Conservation (phyloP, 345 rosid species). For the Eucalyptus polybractea region DNA sequence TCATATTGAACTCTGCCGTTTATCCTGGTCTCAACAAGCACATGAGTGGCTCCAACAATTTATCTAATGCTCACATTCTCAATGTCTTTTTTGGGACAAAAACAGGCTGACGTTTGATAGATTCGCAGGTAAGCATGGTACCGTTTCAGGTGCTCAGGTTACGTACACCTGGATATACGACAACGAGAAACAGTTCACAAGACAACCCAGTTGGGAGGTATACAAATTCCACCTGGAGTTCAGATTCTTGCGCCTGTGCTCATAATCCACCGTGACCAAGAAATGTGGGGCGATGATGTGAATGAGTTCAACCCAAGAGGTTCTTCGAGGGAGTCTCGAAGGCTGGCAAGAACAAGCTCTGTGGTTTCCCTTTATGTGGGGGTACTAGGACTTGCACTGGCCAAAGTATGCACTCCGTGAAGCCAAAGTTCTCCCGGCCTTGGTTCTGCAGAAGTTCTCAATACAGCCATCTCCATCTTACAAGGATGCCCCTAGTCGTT, state of each 20-base stretch:
- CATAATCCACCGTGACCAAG: neutral
- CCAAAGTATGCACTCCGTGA: slow-evolving; percentile 6
- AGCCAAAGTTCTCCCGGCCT: slow-evolving; percentile 1
- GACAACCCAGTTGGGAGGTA: neutral
- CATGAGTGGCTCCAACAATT: neutral
- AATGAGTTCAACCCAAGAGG: neutral
- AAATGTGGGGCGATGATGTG: neutral
- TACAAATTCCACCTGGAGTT: neutral
- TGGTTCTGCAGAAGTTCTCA: neutral
- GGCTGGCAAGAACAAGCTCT: neutral
- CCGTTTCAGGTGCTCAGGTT: neutral
- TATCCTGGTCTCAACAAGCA: neutral
- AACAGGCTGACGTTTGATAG: neutral
- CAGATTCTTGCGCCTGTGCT: neutral
- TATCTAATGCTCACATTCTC: neutral
- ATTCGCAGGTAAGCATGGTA: neutral
- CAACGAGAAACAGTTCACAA: neutral
- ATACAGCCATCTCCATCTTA: slow-evolving; percentile 11
- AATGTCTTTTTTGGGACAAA: neutral
- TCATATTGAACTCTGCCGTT: neutral
- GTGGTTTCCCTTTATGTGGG: neutral
- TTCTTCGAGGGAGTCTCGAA: neutral
- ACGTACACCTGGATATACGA: neutral
- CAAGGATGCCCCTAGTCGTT: neutral
- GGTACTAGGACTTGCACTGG: neutral